phyloP scores from a whole-genome alignment of 2,329 filamentous ascomycete species.

The Epichloe bromicola region DNA sequence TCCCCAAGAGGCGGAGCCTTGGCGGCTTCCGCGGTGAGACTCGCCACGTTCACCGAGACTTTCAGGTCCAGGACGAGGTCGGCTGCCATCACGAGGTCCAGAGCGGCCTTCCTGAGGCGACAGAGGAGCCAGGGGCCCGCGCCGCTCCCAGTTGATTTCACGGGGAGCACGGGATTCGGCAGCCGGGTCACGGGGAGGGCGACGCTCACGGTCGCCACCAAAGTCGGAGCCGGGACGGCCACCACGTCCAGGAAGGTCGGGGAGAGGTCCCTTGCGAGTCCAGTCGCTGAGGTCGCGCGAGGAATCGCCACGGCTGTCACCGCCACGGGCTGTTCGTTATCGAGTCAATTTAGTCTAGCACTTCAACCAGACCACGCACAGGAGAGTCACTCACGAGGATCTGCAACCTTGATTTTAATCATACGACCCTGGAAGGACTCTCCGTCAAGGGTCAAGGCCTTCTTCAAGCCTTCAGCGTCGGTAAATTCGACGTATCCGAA shows the following conservation, averaged over 20 bases:
- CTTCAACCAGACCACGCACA: background rate
- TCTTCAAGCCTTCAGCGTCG: slow-evolving; percentile 77
- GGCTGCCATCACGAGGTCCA: slow-evolving; percentile 41
- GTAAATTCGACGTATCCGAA: slow-evolving; percentile 97
- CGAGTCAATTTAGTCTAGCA: background rate
- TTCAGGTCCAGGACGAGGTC: slow-evolving; percentile 31
- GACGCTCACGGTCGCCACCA: slow-evolving; percentile 36
- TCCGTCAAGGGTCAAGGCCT: slow-evolving; percentile 74
- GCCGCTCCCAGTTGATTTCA: slow-evolving; percentile 85
- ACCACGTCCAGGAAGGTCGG: slow-evolving; percentile 48
- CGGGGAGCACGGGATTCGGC: slow-evolving; percentile 50
- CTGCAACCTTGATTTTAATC: slow-evolving; percentile 89
- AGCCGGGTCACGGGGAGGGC: slow-evolving; percentile 49
- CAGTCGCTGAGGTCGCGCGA: slow-evolving; percentile 76
- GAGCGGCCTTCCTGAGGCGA: slow-evolving; percentile 36
- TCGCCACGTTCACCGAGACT: slow-evolving; percentile 46
- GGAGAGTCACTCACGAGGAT: slow-evolving; percentile 63
- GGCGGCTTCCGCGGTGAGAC: slow-evolving; percentile 46
- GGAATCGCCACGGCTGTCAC: slow-evolving; percentile 46
- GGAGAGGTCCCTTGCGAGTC: slow-evolving; percentile 83
- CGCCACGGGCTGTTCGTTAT: slow-evolving; percentile 59
- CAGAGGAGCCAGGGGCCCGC: slow-evolving; percentile 72
- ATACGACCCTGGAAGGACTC: slow-evolving; percentile 74
- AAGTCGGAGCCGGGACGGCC: slow-evolving; percentile 36
- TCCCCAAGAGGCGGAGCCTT: slow-evolving; percentile 66